These are phyloP conservation scores for Bromus sterilis DNA, from an alignment of 176 grass and related monocot genomes.

Conservation along the genomic window DNA sequence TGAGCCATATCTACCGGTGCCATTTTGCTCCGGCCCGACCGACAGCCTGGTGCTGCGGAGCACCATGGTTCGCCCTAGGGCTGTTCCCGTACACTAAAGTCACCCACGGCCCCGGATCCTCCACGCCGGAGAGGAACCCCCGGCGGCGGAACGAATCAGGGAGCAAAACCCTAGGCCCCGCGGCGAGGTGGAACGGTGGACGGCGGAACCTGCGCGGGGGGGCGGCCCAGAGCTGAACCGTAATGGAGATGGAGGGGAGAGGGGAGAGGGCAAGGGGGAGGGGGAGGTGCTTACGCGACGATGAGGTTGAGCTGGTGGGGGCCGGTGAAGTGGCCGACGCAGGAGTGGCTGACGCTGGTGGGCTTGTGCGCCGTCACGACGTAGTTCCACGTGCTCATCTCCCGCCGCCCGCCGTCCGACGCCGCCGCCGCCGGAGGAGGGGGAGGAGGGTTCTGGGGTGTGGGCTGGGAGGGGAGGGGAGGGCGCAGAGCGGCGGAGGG, in stretches of 20 bases:
- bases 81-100: neutral
- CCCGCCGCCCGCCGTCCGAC: constrained; percentile 5
- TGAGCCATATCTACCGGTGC: too few species aligned
- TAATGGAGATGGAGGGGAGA: neutral
- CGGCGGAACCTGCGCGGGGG: neutral
- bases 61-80: neutral
- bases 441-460: neutral
- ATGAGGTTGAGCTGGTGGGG: constrained; percentile 92
- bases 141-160: neutral
- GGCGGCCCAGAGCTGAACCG: neutral
- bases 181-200: neutral
- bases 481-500: neutral
- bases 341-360: constrained; percentile 96
- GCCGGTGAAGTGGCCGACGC: constrained; percentile 96
- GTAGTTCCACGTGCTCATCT: constrained; percentile 99
- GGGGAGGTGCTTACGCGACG: constrained; percentile 46
- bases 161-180: neutral
- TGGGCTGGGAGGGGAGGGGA: neutral
- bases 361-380: constrained; percentile 98
- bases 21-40: neutral
- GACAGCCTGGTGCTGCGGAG: neutral
- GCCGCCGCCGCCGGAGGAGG: neutral
- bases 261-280: neutral
- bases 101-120: neutral
- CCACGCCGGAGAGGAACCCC: neutral